Base-by-base conservation (phyloP, 176 grass and related monocot species). In the Olyra latifolia region DNA sequence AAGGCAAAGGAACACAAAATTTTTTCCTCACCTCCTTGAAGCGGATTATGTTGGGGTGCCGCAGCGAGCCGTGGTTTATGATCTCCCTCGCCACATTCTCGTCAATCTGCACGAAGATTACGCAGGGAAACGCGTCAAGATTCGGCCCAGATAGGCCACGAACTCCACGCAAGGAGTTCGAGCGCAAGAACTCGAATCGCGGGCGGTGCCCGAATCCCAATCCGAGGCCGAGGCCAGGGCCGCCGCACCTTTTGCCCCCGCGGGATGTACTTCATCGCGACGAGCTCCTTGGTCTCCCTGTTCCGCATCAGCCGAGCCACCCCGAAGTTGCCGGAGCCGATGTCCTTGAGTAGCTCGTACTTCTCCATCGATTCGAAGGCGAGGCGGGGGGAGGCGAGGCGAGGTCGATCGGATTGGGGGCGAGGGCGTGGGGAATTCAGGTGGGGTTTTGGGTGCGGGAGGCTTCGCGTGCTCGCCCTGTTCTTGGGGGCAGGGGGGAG, bases 51-150 rank as follows among this genome's bases (percentile, higher is more conserved):
- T 97, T 97, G 4, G 91, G 86, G 69, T 97, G 94, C 46, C 88
- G 86, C 72, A 97, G 89, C 53, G 94, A 97, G 30, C 94, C 91
- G 83, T 97, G 94, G 85, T 97, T 97, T 2, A 93, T 93, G 84
- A 97, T 97, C 80, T 97, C 94, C 60, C 60, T 63, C 28, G 29
- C 28, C 60, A 63, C 60, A 63, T 63, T 63, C 28, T 63, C 60
- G 15, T 63, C 60, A 32, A 35, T 35, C 60, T 63, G 60, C 60
- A 35, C 29, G 32, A 15, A 63, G 7, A 16, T 28, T 15, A 14
- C 16, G 93, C 90, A 83, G 93, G 20, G n/a, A 4, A 20, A 74
- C 78, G 82, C 93, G 53, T 88, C 85, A 80, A 59, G 64, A 40
- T 15, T 15, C 16, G 16, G 15, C 24, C 46, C 48, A 25, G 15